Conservation (phyloP, 352 stramenopile species). For the Phytophthora multivora region DNA sequence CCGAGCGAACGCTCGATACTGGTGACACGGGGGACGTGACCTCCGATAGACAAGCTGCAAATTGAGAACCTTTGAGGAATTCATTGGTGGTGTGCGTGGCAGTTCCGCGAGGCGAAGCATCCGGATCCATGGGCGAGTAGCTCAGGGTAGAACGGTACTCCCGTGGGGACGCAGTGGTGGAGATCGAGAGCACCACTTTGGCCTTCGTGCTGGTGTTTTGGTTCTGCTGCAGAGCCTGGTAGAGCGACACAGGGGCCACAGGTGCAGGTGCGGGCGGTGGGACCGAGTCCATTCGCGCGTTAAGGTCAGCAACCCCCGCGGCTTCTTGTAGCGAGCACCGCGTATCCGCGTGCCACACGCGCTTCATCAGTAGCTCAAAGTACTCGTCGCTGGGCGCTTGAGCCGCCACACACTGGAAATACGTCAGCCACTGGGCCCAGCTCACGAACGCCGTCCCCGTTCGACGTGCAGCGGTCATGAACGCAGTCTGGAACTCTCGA, state of each 20-base stretch:
- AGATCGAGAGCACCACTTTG: conserved; percentile 40
- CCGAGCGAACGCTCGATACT: conserved; percentile 16
- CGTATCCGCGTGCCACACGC: conserved; percentile 63
- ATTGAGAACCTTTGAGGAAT: conserved; percentile 73
- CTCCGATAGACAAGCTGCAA: conserved; percentile 66
- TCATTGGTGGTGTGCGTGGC: conserved; percentile 50
- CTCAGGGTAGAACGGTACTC: conserved; percentile 15
- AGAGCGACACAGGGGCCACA: conserved; percentile 43
- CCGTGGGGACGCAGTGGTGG: conserved; percentile 25
- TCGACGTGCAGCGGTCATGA: conserved; percentile 40
- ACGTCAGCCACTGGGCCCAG: conserved; percentile 73
- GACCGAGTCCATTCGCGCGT: conserved; percentile 10
- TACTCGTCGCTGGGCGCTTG: conserved; percentile 75
- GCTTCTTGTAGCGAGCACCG: conserved; percentile 45
- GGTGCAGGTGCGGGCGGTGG: conserved; percentile 6
- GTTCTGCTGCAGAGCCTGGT: conserved; percentile 59
- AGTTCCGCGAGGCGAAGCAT: conserved; percentile 43
- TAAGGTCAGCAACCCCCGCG: conserved; percentile 13
- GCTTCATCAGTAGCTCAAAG: conserved; percentile 76
- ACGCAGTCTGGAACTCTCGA: conserved; percentile 61
- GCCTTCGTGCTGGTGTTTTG: conserved; percentile 28
- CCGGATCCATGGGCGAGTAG: conserved; percentile 17
- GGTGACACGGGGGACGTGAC: conserved; percentile 33
- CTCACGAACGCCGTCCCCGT: conserved; percentile 59
- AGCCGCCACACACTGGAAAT: conserved; percentile 76